A percentile compares a stretch with the other conserved stretches of the same genome.
Evolutionary conservation across 371 early-diverging fungal genomes (phyloP).

Genomic region (Syncephalastrum contaminatum): DNA sequence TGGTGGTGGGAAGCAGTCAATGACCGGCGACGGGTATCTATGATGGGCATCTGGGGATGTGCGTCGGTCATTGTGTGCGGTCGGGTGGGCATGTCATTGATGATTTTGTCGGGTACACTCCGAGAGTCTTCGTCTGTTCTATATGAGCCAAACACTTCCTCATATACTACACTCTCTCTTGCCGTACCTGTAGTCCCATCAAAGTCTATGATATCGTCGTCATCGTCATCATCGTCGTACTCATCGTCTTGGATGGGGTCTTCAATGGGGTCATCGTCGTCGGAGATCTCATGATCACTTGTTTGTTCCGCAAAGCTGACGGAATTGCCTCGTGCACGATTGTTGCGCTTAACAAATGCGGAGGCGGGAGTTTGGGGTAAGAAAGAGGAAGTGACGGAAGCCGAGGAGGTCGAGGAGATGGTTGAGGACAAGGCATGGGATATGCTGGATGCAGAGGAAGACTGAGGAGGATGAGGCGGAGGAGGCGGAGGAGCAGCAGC

Average conservation of each 20-base stretch:
- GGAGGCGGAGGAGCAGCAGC: conserved; percentile 4
- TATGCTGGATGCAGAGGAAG: neutral
- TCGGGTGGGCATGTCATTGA: conserved; percentile 4
- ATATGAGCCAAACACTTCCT: too few relatives aligned
- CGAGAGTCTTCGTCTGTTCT: neutral
- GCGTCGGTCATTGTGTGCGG: conserved; percentile 13
- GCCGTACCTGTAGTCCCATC: too few relatives aligned
- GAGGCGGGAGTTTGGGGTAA: conserved; percentile 1
- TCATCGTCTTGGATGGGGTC: conserved; percentile 19
- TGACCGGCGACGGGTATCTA: conserved; percentile 15
- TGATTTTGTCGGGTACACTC: neutral
- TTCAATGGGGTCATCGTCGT: conserved; percentile 7
- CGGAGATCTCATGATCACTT: conserved; percentile 21
- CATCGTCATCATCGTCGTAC: conserved; percentile 32
- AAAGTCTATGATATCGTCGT: conserved; percentile 23
- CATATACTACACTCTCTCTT: too few relatives aligned
- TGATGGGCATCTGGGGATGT: conserved; percentile 8
- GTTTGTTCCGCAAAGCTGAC: conserved; percentile 36
- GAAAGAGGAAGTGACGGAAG: neutral
- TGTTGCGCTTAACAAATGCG: conserved; percentile 9
- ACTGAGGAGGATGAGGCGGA: neutral
- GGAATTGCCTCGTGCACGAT: conserved; percentile 40
- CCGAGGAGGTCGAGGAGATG: neutral
- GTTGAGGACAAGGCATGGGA: neutral
- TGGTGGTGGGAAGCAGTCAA: conserved; percentile 4